phyloP scores from a whole-genome alignment of 495 filamentous ascomycete species.

The Lindgomyces ingoldianus region DNA sequence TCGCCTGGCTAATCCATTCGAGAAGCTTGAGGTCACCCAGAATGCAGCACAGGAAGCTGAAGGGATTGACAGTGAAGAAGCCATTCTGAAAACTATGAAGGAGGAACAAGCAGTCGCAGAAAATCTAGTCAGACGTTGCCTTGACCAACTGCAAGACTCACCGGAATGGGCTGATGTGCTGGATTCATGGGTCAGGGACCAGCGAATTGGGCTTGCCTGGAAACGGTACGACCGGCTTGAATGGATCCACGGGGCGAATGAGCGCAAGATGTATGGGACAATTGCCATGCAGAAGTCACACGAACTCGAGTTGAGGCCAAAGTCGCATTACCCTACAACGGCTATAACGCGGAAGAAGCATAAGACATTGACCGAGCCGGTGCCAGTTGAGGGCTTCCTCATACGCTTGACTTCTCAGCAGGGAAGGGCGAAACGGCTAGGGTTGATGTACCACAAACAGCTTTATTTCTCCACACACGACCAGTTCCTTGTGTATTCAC shows the following conservation, averaged over 20 bases:
- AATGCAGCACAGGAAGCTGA: conserved; percentile 46
- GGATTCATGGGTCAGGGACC: conserved; percentile 59
- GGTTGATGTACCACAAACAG: conserved; percentile 69
- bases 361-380: conserved; percentile 57
- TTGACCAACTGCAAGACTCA: conserved; percentile 59
- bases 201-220: conserved; percentile 73
- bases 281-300: conserved; percentile 73
- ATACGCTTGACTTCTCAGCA: conserved; percentile 68
- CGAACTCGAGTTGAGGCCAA: conserved; percentile 72
- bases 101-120: conserved; percentile 58
- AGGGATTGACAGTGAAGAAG: conserved; percentile 48
- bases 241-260: conserved; percentile 70
- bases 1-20: conserved; percentile 65
- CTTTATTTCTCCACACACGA: conserved; percentile 72
- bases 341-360: conserved; percentile 44
- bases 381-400: conserved; percentile 71
- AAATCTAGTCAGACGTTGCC: conserved; percentile 58
- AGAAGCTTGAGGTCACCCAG: conserved; percentile 52
- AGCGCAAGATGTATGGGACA: conserved; percentile 73
- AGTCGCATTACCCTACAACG: conserved; percentile 66
- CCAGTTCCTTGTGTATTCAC: conserved; percentile 66
- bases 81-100: conserved; percentile 50
- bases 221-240: conserved; percentile 75
- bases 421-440: conserved; percentile 60
- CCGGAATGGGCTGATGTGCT: conserved; percentile 66